Evolutionary conservation across 306 rosid genomes (phyloP), one percentile per base, ranked within the genome.

Genomic region (Neltuma alba): DNA sequence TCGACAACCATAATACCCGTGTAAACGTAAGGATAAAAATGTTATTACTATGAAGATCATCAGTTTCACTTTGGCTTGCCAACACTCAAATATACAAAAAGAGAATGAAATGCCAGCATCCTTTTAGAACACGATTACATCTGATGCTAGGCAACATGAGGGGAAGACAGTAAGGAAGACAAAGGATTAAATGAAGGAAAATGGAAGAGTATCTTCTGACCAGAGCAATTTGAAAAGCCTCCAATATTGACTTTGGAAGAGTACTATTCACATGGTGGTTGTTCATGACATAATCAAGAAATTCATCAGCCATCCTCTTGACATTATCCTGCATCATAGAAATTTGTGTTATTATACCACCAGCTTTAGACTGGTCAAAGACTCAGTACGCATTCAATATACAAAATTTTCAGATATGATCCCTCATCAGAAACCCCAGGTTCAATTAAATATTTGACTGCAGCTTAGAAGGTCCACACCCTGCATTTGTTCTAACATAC

Each of bases 211-310:
- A 31, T 37, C 71, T 72, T 78, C 92, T 85, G 70, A 95, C 99
- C 99, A 95, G 84, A 77, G 98, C 90, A 82, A 95, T 80, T 89
- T 93, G 97, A 80, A 93, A 91, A 64, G 98, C 94, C 85, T 95
- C 95, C 70, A 89, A 76, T 74, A 86, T 76, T 63, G 97, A 88
- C 20, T 63, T 84, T 62, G 92, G 83, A 81, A 54, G 61, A 54
- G 91, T 88, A 7, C 71, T 76, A 42, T 68, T 55, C 86, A 92
- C 86, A 74, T 13, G 88, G 83, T 89, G 92, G 85, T 93, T 87
- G 84, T 76, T 74, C 90, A 90, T 79, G 12, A 92, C 84, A 84
- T 89, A 93, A 71, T 91, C 87, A 54, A 91, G 91, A 84, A 89
- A 91, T 72, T 66, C 79, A 72, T 82, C 83, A 42, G 77, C 97